phyloP scores from a whole-genome alignment of 2,329 filamentous ascomycete species.

The Phyllosticta ampelicida region DNA sequence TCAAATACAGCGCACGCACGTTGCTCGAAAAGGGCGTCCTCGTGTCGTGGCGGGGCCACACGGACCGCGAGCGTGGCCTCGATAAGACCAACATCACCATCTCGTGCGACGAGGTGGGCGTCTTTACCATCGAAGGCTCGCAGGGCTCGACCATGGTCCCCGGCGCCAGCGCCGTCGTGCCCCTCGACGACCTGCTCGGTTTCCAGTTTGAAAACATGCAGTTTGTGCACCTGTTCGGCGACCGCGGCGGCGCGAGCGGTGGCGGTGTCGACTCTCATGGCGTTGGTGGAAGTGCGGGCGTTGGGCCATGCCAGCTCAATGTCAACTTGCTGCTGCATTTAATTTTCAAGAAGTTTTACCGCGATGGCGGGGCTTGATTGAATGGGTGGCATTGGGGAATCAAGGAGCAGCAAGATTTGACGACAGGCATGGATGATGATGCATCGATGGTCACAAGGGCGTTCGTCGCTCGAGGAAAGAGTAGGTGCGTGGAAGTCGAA shows the following conservation, averaged over 20 bases:
- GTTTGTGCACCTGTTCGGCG: constrained; percentile 77
- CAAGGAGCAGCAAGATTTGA: too few relatives aligned
- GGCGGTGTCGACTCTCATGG: constrained; percentile 33
- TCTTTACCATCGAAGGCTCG: constrained; percentile 86
- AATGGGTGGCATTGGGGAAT: not conserved
- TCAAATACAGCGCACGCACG: constrained; percentile 87
- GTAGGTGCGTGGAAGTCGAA: too few relatives aligned
- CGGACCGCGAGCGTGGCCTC: constrained; percentile 59
- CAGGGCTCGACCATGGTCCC: constrained; percentile 92
- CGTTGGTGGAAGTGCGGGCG: not conserved
- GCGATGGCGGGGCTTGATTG: constrained; percentile 22
- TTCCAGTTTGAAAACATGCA: constrained; percentile 96
- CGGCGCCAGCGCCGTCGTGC: constrained; percentile 76
- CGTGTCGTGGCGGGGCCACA: constrained; percentile 78
- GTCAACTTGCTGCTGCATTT: constrained; percentile 95
- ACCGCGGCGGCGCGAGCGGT: constrained; percentile 16
- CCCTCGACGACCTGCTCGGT: constrained; percentile 87
- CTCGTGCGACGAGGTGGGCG: constrained; percentile 82
- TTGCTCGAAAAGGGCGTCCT: constrained; percentile 90
- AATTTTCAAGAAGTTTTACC: constrained; percentile 97
- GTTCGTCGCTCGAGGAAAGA: too few relatives aligned
- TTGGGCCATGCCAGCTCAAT: constrained; percentile 53
- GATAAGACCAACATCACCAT: constrained; percentile 91
- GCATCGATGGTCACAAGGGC: too few relatives aligned
- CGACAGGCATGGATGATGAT: too few relatives aligned